These are phyloP conservation scores for Colletotrichum liaoningense DNA, from an alignment of 2,329 filamentous ascomycete genomes.

Conservation along the genomic window DNA sequence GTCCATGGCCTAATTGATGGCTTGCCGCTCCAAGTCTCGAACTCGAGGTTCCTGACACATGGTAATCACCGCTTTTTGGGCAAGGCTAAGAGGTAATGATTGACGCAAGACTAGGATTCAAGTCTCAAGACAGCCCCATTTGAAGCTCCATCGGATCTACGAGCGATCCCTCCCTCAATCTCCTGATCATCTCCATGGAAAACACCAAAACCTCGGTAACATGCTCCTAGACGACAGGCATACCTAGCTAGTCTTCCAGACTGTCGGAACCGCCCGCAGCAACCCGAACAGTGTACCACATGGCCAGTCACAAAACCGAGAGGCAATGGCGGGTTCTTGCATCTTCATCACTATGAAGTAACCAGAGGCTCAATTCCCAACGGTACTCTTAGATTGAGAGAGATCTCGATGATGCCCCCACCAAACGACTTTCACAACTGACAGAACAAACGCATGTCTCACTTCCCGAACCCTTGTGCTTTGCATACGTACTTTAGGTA, in stretches of 20 bases:
- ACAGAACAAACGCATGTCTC: slow-evolving; percentile 28
- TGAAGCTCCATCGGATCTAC: slow-evolving; percentile 18
- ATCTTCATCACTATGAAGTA: slow-evolving; percentile 17
- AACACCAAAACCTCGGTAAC: slow-evolving; percentile 25
- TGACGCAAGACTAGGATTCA: neutral
- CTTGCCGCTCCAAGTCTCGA: neutral
- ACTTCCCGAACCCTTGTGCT: slow-evolving; percentile 2
- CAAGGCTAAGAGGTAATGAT: neutral
- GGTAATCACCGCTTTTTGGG: neutral
- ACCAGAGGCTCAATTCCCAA: neutral
- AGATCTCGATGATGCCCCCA: slow-evolving; percentile 25
- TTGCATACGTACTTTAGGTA: neutral
- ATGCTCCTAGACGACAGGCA: slow-evolving; percentile 19
- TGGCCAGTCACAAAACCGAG: slow-evolving; percentile 11
- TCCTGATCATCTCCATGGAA: slow-evolving; percentile 21
- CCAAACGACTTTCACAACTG: slow-evolving; percentile 8
- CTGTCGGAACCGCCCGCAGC: slow-evolving; percentile 21
- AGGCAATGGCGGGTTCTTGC: slow-evolving; percentile 13
- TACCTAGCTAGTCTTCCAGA: slow-evolving; percentile 33
- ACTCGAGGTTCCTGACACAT: neutral
- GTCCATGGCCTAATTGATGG: neutral
- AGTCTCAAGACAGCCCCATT: slow-evolving; percentile 2
- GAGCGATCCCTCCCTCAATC: slow-evolving; percentile 24
- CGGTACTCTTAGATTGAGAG: neutral
- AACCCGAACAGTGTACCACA: slow-evolving; percentile 18